Conservation (phyloP, 805 yeast species). For the Candida montana region DNA sequence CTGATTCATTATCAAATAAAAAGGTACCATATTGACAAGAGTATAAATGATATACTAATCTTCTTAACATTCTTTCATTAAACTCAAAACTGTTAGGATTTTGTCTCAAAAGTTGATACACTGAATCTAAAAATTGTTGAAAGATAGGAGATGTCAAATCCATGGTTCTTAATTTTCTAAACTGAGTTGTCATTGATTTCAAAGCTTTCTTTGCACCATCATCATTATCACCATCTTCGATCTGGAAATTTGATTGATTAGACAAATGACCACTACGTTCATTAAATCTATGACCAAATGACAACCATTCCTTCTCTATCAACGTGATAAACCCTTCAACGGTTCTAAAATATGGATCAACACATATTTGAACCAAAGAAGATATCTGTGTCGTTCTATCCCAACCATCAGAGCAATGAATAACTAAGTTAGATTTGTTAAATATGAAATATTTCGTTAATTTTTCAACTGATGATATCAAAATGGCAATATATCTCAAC, state of each 20-base stretch:
- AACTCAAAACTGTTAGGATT: constrained; percentile 74
- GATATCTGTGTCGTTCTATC: constrained; percentile 91
- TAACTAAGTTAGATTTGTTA: constrained; percentile 73
- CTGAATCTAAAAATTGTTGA: constrained; percentile 89
- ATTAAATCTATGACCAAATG: constrained; percentile 88
- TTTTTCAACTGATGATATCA: constrained; percentile 71
- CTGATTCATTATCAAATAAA: constrained; percentile 67
- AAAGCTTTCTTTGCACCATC: constrained; percentile 39
- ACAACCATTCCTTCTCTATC: constrained; percentile 91
- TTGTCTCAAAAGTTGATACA: constrained; percentile 72
- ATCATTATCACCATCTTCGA: constrained; percentile 45
- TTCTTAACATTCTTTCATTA: constrained; percentile 79
- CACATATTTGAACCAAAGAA: constrained; percentile 75
- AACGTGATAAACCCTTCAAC: constrained; percentile 79
- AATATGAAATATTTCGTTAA: constrained; percentile 77
- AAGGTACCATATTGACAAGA: constrained; percentile 96
- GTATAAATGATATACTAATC: constrained; percentile 81
- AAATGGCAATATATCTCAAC: constrained; percentile 64
- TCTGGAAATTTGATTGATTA: constrained; percentile 27
- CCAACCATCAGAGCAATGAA: constrained; percentile 99
- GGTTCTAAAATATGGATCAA: constrained; percentile 88
- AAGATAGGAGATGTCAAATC: constrained; percentile 84
- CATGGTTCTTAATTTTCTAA: constrained; percentile 42
- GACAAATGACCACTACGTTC: constrained; percentile 75
- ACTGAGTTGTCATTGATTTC: constrained; percentile 44